Base-by-base conservation (phyloP, 2,329 filamentous ascomycete species). In the Trichoderma cornu-damae region DNA sequence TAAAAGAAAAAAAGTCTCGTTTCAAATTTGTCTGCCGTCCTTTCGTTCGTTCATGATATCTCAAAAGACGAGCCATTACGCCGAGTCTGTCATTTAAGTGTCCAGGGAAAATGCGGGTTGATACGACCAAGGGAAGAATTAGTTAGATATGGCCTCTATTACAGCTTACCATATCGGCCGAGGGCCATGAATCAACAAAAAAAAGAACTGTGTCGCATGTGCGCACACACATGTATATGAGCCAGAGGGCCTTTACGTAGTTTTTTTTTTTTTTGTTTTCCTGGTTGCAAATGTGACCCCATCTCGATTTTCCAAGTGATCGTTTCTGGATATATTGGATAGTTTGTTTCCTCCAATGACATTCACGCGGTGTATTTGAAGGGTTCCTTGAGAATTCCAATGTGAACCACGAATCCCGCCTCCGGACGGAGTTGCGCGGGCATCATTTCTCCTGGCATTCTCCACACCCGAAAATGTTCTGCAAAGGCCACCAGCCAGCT, bases 351-450 rank as follows among this genome's bases (percentile, higher is more conserved):
- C 28, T 22, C 5, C 8, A 20, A 18, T 20, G 3, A 18, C n/a
- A 32, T n/a, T n/a, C n/a, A 12, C 18, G 6, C 6, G 5, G 20
- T 12, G 7, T 2, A 24, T 44, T 35, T 47, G 22, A 47, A 12
- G 3, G 47, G 32, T 2, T 64, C 62, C 43, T 74, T 78, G 60
- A 92, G 72, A 20, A 92, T 69, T 11, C 90, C 88, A 18, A 95
- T 65, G 74, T 97, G 91, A 6, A 96, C 82, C 28, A 89, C 85
- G 73, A 95, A 96, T 5, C 92, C 92, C 20, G 82, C 83, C 14
- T 80, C 80, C 6, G 82, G 77, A 57, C 76, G 77, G 63, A 96
- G 69, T 1, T 77, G 81, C 12, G 75, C 69, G 0, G 79, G 81
- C 49, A 95, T 67, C 34, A 82, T 70, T 34, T 77, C 73, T 66